A percentile compares a stretch with the other conserved stretches of the same genome.
Conservation (phyloP, 257 asterid species). For the Nicotiana tomentosiformis region DNA sequence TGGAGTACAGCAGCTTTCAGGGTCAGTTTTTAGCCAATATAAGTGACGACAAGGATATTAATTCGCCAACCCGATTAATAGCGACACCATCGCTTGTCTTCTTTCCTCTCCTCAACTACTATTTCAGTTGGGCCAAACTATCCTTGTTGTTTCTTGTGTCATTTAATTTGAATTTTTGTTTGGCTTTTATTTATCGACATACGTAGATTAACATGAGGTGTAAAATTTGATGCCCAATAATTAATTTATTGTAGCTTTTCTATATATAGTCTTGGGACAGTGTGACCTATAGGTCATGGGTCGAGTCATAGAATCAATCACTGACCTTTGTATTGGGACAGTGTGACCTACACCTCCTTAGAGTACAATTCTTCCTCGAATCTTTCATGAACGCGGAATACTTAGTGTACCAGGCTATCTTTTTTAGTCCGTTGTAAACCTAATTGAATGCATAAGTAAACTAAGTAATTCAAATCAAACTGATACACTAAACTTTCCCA, state of each 20-base stretch:
- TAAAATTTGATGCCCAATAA: not conserved
- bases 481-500: not conserved
- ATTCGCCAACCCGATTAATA: constrained; percentile 29
- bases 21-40: constrained; percentile 21
- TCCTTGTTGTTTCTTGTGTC: not conserved
- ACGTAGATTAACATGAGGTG: not conserved
- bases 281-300: too few species aligned
- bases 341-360: too few species aligned
- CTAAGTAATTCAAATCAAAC: not conserved
- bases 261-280: too few species aligned
- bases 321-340: too few species aligned
- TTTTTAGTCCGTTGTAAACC: not conserved
- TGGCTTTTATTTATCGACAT: not conserved
- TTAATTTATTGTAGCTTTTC: not conserved
- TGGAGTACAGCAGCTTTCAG: constrained; percentile 33
- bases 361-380: too few species aligned
- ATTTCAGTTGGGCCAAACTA: not conserved
- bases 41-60: constrained; percentile 32
- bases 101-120: not conserved
- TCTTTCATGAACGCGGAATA: too few species aligned
- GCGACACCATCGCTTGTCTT: constrained; percentile 27
- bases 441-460: not conserved
- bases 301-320: too few species aligned
- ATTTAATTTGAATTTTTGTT: not conserved
- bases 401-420: too few species aligned